Percentiles rank a stretch among this genome's conserved stretches.
phyloP scores from a whole-genome alignment of 768 basidiomycete genomes.

The Pisolithus sp. region DNA sequence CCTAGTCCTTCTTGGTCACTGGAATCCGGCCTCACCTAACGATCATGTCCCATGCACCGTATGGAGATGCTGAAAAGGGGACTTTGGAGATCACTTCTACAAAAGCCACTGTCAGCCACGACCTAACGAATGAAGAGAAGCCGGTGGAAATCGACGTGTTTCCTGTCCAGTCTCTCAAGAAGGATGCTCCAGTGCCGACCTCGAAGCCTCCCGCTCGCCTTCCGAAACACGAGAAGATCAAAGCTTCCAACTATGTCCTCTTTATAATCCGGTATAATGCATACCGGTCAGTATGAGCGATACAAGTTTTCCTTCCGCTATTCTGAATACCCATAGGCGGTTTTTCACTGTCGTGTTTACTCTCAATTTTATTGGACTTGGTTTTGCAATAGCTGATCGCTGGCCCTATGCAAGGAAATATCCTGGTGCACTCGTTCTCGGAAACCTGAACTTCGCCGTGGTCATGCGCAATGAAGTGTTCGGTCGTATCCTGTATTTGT shows the following conservation, averaged over 20 bases:
- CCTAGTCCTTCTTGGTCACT: background rate
- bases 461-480: constrained; percentile 80
- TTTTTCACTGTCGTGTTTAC: constrained; percentile 60
- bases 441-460: constrained; percentile 66
- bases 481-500: constrained; percentile 65
- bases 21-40: background rate
- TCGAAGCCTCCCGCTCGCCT: constrained; percentile 28
- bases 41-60: constrained; percentile 40
- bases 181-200: constrained; percentile 32
- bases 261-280: constrained; percentile 75
- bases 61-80: constrained; percentile 56
- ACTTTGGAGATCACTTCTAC: constrained; percentile 39
- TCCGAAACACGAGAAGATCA: constrained; percentile 43
- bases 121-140: constrained; percentile 36
- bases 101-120: constrained; percentile 21
- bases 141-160: constrained; percentile 23
- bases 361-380: constrained; percentile 54
- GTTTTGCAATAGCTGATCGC: constrained; percentile 52
- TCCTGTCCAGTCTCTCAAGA: constrained; percentile 34
- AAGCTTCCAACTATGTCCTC: constrained; percentile 52
- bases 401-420: constrained; percentile 66
- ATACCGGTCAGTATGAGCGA: constrained; percentile 46
- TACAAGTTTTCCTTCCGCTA: too few relatives aligned
- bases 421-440: constrained; percentile 66
- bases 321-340: constrained; percentile 39